phyloP scores from a whole-genome alignment of 805 yeast genomes.

The Priceomyces castillae region DNA sequence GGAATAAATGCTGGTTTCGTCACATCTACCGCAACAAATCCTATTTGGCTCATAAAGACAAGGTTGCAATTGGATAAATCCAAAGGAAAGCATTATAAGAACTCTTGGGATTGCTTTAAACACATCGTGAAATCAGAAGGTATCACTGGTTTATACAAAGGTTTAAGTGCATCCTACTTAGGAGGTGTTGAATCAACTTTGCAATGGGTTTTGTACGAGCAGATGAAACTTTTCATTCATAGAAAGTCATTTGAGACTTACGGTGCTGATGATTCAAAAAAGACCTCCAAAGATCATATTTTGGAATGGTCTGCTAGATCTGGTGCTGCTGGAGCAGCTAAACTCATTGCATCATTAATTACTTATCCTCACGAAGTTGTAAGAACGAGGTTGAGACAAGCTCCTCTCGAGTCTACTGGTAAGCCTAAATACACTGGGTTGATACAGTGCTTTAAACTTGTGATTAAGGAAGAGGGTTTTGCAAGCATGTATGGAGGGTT shows the following conservation, averaged over 20 bases:
- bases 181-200: slow-evolving; percentile 91
- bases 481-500: slow-evolving; percentile 95
- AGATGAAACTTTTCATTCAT: slow-evolving; percentile 73
- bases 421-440: slow-evolving; percentile 86
- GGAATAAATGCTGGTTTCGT: slow-evolving; percentile 92
- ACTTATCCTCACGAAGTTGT: slow-evolving; percentile 98
- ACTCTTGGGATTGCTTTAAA: slow-evolving; percentile 79
- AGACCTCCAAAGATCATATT: slow-evolving; percentile 56
- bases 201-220: slow-evolving; percentile 96
- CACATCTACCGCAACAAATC: slow-evolving; percentile 95
- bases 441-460: slow-evolving; percentile 77
- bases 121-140: slow-evolving; percentile 78
- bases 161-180: slow-evolving; percentile 90
- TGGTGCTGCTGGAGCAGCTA: slow-evolving; percentile 97
- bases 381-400: slow-evolving; percentile 92
- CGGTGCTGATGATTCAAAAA: slow-evolving; percentile 23
- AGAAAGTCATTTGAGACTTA: slow-evolving; percentile 43
- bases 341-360: slow-evolving; percentile 84
- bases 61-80: slow-evolving; percentile 87
- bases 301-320: slow-evolving; percentile 94
- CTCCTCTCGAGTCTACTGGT: slow-evolving; percentile 73
- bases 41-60: slow-evolving; percentile 96
- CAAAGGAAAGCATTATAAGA: slow-evolving; percentile 62
- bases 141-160: slow-evolving; percentile 73
- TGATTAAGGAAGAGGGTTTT: slow-evolving; percentile 90